Base-by-base conservation (phyloP, 306 rosid genomes). In the Oemleria cerasiformis region DNA sequence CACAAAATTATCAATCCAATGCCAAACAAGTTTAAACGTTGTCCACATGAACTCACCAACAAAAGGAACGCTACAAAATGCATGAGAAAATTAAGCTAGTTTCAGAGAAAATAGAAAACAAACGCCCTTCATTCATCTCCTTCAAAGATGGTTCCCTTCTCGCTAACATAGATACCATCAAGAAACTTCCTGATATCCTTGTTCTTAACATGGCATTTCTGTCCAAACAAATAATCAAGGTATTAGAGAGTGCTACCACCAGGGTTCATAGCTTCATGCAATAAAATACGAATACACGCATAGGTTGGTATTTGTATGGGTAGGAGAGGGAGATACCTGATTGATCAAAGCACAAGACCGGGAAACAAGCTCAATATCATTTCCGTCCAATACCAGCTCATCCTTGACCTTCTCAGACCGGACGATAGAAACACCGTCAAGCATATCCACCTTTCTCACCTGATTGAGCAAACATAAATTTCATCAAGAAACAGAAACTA, bases 361-460 rank as follows among this genome's bases (percentile, higher is more conserved):
- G 43, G 97, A 88, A 67, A 91, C 97, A 36, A 91, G 90, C 47
- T 91, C 97, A 14, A 88, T 86, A 47, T 91, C 97, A 19, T 91
- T 91, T 9, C 97, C 97, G 34, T 88, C 97, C 82, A 91, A 73
- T 5, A 91, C 20, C 40, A 91, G 66, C 71, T 91, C 97, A 65
- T 91, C 97, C 76, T 91, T 91, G 5, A 91, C 97, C 82, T 91
- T 91, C 8, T 91, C 97, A 50, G 97, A 91, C 48, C 97, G 84
- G 6, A 75, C 5, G 40, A 91, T 71, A 1, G 87, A 54, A 25
- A 91, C 97, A 8, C 94, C 97, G 0, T 85, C 82, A 76, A 88
- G 97, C 94, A 91, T 84, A 39, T 91, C 97, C 36, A 91, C 97
- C 78, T 86, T 91, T 64, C 97, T 81, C 72, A 91, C 97, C 97